Evolutionary conservation across 2,329 filamentous ascomycete genomes (phyloP).

Genomic region (Calonectria fujianensis): DNA sequence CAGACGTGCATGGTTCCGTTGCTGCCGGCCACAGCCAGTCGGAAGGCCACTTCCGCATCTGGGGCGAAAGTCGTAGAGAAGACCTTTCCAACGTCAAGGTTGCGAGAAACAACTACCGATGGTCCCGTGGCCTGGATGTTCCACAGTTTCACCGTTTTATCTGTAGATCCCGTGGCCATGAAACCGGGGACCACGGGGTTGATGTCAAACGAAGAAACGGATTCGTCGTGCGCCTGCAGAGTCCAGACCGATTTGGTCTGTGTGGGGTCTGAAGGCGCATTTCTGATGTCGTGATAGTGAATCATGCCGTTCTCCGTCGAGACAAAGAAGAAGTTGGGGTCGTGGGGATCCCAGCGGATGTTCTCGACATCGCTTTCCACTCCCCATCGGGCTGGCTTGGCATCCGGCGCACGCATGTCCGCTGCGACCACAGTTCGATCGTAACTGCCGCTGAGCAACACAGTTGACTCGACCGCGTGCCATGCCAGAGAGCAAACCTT

Average conservation of each 20-base stretch:
- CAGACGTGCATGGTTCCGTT: constrained; percentile 95
- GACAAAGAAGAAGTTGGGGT: constrained; percentile 95
- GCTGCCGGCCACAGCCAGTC: constrained; percentile 94
- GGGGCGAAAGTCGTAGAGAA: constrained; percentile 94
- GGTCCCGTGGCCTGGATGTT: constrained; percentile 89
- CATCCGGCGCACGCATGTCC: constrained; percentile 95
- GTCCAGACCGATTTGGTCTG: constrained; percentile 93
- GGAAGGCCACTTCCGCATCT: constrained; percentile 92
- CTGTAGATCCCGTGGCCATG: constrained; percentile 93
- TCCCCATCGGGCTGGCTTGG: constrained; percentile 88
- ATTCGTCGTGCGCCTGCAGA: constrained; percentile 95
- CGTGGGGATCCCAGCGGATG: constrained; percentile 93
- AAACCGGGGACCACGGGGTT: constrained; percentile 93
- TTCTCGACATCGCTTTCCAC: constrained; percentile 97
- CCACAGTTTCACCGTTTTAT: constrained; percentile 98
- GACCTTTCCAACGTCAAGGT: constrained; percentile 95
- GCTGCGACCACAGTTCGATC: constrained; percentile 95
- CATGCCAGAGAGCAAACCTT: constrained; percentile 98
- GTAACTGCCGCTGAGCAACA: constrained; percentile 94
- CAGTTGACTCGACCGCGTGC: constrained; percentile 91
- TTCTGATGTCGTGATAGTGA: constrained; percentile 92
- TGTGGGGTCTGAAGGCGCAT: constrained; percentile 82
- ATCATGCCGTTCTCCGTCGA: constrained; percentile 94
- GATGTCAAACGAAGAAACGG: constrained; percentile 93
- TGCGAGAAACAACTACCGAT: constrained; percentile 91